Base-by-base conservation (phyloP, 1,139 yeast species). In the Meyerozyma elateridarum region DNA sequence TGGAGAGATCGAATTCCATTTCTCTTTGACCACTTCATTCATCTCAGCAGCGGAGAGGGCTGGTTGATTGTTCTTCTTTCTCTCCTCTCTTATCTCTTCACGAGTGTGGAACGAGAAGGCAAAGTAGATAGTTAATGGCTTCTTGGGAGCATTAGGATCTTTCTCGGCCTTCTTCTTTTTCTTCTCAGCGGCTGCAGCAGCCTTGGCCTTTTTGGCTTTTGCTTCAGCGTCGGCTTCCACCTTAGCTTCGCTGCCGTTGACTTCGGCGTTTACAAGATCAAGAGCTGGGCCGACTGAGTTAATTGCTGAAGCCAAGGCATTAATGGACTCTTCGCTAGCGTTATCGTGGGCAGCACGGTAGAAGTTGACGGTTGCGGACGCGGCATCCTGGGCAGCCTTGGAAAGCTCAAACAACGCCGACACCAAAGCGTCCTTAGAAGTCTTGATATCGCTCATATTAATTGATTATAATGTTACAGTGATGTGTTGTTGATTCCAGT, bases 311-410 rank as follows among this genome's bases (percentile, higher is more conserved):
- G 67, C 60, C 40, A 70, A 58, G 13, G 48, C 51, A 9, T 52
- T 46, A 42, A 66, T 61, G 27, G 61, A 54, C 25, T 59, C 63
- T 22, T 51, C 44, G 25, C 61, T 53, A 28, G 36, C 35, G 32
- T 57, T 59, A 27, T 56, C 61, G 30, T 55, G 59, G 14, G 76
- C 61, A 16, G 70, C 65, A 48, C 79, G 78, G 67, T 79, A 82
- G 57, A 82, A 83, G 49, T 78, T 79, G 39, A 84, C 75, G 22
- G 89, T 76, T 20, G 91, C 88, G 28, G 77, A 64, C 25, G 93
- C 85, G 30, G 91, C 85, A 36, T 82, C 88, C 42, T 73, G 76
- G 28, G 95, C 89, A 14, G 89, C 85, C 51, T 79, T 83, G 33
- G 93, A 79, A 38, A 85, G 73, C 53, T 82, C 88, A 49, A 80